Evolutionary conservation across 441 rosid species (phyloP).

Genomic region (Arabidopsis lyrata): DNA sequence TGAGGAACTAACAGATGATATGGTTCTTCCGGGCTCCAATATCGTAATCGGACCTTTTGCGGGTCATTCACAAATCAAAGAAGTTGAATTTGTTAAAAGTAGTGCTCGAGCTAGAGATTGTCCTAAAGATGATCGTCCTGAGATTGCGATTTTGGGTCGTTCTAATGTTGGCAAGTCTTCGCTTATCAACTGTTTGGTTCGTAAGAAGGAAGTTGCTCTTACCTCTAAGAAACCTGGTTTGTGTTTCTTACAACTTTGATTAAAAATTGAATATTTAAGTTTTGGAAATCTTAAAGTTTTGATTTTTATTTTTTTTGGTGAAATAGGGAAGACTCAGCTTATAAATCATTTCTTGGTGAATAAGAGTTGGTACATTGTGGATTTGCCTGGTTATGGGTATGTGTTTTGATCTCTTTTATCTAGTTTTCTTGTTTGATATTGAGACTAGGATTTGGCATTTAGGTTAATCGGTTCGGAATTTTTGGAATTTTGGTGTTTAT

Average conservation of each 20-base stretch:
- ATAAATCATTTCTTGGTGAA: slow-evolving; percentile 93
- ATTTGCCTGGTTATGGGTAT: slow-evolving; percentile 97
- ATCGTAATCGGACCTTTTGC: slow-evolving; percentile 86
- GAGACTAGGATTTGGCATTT: neutral
- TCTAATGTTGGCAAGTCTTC: slow-evolving; percentile 97
- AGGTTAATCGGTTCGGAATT: neutral
- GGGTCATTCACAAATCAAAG: slow-evolving; percentile 87
- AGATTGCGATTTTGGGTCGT: slow-evolving; percentile 84
- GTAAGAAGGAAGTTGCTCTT: slow-evolving; percentile 88
- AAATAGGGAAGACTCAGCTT: slow-evolving; percentile 88
- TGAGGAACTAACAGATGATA: slow-evolving; percentile 54
- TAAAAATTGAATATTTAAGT: neutral
- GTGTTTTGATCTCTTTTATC: slow-evolving; percentile 17
- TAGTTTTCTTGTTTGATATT: neutral
- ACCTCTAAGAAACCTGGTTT: slow-evolving; percentile 92
- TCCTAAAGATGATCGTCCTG: slow-evolving; percentile 79
- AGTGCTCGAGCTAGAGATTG: slow-evolving; percentile 88
- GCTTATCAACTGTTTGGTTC: slow-evolving; percentile 80
- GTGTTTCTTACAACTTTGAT: neutral
- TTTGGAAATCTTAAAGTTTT: neutral
- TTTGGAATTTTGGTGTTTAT: neutral
- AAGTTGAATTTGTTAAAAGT: slow-evolving; percentile 86
- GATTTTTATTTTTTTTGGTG: neutral
- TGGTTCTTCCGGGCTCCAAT: slow-evolving; percentile 82
- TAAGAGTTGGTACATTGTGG: slow-evolving; percentile 91